phyloP scores from a whole-genome alignment of 139 green algal genomes.

The Haematococcus lacustris region DNA sequence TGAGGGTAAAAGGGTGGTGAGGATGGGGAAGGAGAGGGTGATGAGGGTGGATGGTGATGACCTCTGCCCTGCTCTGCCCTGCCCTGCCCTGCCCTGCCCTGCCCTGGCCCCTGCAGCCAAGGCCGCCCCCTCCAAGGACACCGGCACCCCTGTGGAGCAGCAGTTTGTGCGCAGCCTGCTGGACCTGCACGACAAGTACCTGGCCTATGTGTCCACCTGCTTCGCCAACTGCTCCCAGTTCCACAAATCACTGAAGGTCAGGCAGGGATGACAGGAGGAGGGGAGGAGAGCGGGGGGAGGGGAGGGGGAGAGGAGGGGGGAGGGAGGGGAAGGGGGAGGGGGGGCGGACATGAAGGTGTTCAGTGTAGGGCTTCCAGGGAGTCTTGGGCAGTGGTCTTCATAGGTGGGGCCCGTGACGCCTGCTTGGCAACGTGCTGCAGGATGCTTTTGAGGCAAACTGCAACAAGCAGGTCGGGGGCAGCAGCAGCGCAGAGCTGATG shows the following conservation, averaged over 20 bases:
- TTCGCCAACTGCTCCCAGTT: constrained; percentile 81
- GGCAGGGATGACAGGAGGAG: too few species aligned
- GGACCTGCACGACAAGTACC: constrained; percentile 90
- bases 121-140: constrained; percentile 33
- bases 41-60: background rate
- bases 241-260: constrained; percentile 78
- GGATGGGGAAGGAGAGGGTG: background rate
- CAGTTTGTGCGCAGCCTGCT: constrained; percentile 85
- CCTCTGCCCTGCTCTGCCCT: background rate
- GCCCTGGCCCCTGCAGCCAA: constrained; percentile 11
- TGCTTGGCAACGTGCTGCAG: constrained; percentile 72
- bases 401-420: too few species aligned
- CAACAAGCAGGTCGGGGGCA: constrained; percentile 89
- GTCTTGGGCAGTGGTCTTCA: too few species aligned
- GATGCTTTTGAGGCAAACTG: constrained; percentile 98
- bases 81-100: background rate
- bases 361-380: too few species aligned
- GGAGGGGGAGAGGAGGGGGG: too few species aligned
- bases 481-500: constrained; percentile 90
- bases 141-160: constrained; percentile 61
- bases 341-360: too few species aligned
- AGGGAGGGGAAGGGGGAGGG: too few species aligned
- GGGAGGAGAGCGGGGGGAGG: too few species aligned
- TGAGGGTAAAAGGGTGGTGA: background rate
- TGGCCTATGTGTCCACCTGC: constrained; percentile 58